Base-by-base conservation (phyloP, 2,329 filamentous ascomycete species). In the Cadophora malorum region DNA sequence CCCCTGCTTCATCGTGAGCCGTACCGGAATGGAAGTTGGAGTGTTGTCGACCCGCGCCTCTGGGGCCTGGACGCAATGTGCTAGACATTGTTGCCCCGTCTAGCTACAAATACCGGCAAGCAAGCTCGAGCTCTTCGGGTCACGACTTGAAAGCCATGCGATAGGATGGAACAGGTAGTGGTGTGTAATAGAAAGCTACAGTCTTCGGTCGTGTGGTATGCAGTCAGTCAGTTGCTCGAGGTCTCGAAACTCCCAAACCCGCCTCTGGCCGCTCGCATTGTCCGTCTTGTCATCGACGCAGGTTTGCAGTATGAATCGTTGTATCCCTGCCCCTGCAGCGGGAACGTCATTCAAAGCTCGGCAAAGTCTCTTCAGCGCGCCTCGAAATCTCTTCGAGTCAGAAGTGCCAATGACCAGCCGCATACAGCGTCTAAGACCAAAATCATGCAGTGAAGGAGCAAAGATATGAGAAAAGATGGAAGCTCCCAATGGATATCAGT, bases 21-120 rank as follows among this genome's bases (percentile, higher is more conserved):
- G 81, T 79, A 21, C 80, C 78, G 23, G 81, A 76, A 60, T 80
- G 78, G 72, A 84, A 84, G 70, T 80, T 83, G 35, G 82, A 72
- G 79, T 73, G 76, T 58, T 68, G 70, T 58, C 74, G 74, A 9
- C 64, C 33, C 3, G 63, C 56, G 38, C 41, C 52, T 35, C 55
- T 47, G 35, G 47, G 41, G 8, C 64, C 52, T 25, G 65, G 67
- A 64, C 64, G 69, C 23, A 41, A 35, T 47, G 63, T 25, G 63
- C 64, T 59, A 61, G 67, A 55, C 67, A 68, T 68, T 50, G 60
- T 56, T 63, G 38, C 55, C 16, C 25, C 25, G 23, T 28, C 31
- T 35, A 35, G n/a, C 49, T 25, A 49, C n/a, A 10, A 49, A 49
- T 21, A 25, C 19, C 4, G 31, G 25, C 61, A 53, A 19, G 28